Evolutionary conservation across 1,284 basidiomycete genomes (phyloP).

Genomic region (Clitocybe nebularis): DNA sequence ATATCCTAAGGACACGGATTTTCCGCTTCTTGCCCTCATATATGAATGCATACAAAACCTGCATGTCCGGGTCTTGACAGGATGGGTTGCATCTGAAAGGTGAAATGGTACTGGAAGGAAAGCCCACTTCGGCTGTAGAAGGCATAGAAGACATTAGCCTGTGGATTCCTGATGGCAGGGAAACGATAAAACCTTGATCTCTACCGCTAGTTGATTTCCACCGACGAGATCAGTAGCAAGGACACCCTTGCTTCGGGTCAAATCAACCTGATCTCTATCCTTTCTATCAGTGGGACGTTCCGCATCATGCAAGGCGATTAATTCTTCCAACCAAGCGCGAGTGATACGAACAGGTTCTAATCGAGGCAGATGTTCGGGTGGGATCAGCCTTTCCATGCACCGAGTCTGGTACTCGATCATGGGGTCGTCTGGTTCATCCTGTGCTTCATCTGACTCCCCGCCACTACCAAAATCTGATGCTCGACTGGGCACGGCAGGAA

Average conservation of each 20-base stretch:
- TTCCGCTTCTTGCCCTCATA: conserved; percentile 40
- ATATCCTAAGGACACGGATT: conserved; percentile 49
- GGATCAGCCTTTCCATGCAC: conserved; percentile 60
- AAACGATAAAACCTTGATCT: conserved; percentile 71
- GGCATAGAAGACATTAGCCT: neutral
- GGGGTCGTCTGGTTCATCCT: conserved; percentile 51
- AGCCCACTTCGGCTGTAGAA: conserved; percentile 85
- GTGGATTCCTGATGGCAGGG: neutral
- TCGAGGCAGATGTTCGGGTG: conserved; percentile 52
- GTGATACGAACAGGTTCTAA: conserved; percentile 52
- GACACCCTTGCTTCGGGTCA: conserved; percentile 49
- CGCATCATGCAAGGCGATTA: conserved; percentile 44
- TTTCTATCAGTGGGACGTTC: conserved; percentile 55
- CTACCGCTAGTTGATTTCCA: conserved; percentile 60
- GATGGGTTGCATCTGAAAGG: conserved; percentile 53
- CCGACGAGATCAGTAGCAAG: conserved; percentile 76
- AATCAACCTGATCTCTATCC: conserved; percentile 55
- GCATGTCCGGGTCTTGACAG: conserved; percentile 69
- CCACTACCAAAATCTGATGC: neutral
- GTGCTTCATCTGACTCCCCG: neutral
- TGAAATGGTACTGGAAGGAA: conserved; percentile 69
- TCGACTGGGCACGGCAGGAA: conserved; percentile 13
- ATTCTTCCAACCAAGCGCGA: conserved; percentile 54
- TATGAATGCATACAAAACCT: conserved; percentile 88
- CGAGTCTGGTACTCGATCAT: conserved; percentile 59